phyloP scores from a whole-genome alignment of 139 green algal genomes.

The Chlamydomonas incerta region DNA sequence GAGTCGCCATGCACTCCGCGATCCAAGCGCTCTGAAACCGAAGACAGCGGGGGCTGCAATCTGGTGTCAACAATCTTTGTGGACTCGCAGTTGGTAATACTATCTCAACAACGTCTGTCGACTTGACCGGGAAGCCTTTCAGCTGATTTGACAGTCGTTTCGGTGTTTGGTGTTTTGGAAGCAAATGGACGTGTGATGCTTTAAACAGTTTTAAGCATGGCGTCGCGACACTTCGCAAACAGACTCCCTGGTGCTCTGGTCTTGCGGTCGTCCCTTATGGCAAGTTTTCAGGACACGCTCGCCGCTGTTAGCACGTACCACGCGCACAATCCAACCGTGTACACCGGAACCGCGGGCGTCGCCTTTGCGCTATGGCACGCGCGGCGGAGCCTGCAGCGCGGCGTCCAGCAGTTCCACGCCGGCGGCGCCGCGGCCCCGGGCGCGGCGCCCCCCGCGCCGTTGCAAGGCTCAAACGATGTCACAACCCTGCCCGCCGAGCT shows the following conservation, averaged over 20 bases:
- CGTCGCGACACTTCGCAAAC: not conserved
- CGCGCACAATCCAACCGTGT: not conserved
- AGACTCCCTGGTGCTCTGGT: not conserved
- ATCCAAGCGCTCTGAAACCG: too few relatives aligned
- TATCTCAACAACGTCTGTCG: too few relatives aligned
- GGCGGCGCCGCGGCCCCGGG: not conserved
- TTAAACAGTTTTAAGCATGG: too few relatives aligned
- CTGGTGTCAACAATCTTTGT: not conserved
- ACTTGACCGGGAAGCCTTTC: too few relatives aligned
- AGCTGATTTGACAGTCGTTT: too few relatives aligned
- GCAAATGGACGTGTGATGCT: too few relatives aligned
- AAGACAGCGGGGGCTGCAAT: too few relatives aligned
- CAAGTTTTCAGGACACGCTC: not conserved
- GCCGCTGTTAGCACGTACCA: constrained; percentile 4
- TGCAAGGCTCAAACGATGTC: not conserved
- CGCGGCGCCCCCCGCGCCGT: not conserved
- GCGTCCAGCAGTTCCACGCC: not conserved
- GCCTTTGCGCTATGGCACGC: constrained; percentile 28
- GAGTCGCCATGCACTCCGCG: too few relatives aligned
- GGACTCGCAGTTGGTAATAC: too few relatives aligned
- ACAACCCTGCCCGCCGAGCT: not conserved
- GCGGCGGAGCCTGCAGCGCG: not conserved
- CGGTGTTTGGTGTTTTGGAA: too few relatives aligned
- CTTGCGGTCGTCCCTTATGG: not conserved
- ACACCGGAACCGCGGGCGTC: constrained; percentile 34